Base-by-base conservation (phyloP, 345 rosid genomes). In the Eutrema heterophyllum region DNA sequence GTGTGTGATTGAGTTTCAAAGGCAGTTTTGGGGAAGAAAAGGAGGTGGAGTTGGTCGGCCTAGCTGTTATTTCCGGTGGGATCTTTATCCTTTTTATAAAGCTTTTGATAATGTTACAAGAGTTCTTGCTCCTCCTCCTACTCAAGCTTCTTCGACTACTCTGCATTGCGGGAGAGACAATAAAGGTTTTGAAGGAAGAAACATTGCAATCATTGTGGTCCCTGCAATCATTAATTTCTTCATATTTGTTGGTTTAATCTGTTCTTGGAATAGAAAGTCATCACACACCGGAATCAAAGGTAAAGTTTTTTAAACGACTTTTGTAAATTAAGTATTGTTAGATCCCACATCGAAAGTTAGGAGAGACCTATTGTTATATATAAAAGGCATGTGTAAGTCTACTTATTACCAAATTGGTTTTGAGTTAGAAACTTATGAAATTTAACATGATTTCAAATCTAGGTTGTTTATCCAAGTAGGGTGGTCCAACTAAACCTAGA, bases 31-130 rank as follows among this genome's bases (percentile, higher is more conserved):
- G n/a, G 79, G 82, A 24, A 64, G 13, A 33, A 55, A 9, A 64
- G 95, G 95, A 9, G 87, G 87, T 59, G 70, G 33, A 5, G 57
- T 79, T 58, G 6, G 12, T 10, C 74, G 7, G 77, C 90, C 89
- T 3, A 89, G 78, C 39, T 89, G 92, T 57, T 43, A 46, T 52
- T 72, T 84, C 57, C 70, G 79, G 39, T 76, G 79, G 79, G 79
- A 76, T 69, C 24, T 63, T 15, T 69, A 27, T 14, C 0, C 0
- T 35, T 76, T 76, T n/a, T 83, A 77, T 63, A 12, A 7, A 14
- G 33, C 35, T 29, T 54, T 54, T 54, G 38, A 7, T 13, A 54
- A 54, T 54, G 59, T 54, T 13, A 54, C 59, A 14, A 30, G 38
- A 30, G 18, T 54, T 54, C 18, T 15, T 30, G 59, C 59, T 13